Base-by-base conservation (phyloP, 2,329 filamentous ascomycete species). In the Colletotrichum coccodes region DNA sequence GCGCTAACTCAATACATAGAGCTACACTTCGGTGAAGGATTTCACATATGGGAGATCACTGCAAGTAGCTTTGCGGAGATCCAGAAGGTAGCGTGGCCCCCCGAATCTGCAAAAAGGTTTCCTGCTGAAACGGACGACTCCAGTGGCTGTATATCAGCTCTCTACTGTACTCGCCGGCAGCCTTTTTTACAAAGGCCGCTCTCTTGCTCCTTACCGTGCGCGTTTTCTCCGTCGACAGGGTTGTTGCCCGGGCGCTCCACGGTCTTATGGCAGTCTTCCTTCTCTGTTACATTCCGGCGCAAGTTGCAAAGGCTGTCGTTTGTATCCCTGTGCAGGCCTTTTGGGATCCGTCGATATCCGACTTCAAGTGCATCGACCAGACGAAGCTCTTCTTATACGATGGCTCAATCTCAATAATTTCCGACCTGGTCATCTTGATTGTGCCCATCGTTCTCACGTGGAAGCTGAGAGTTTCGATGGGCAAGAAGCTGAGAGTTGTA, bases 351-450 rank as follows among this genome's bases (percentile, higher is more conserved):
- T 66, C 34, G 8, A 49, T 56, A 16, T 4, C 16, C 18, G 21
- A 60, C 21, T 60, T 66, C 66, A 65, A 40, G 14, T 81, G 79
- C 70, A 71, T 81, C 34, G 67, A 79, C 30, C 74, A 79, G 53
- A 64, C 72, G 3, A 73, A 73, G 32, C 58, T 81, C 9, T 81
- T 80, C 63, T 71, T 77, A 5, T 73, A 75, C 23, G 79, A 81
- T 42, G 74, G 76, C 4, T 69, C 74, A 16, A 62, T 79, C 16
- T 76, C 75, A 32, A 73, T 77, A 32, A 40, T 79, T 12, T 79
- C 77, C n/a, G 79, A 81, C 68, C 61, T 77, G 16, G 71, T 77
- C 52, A 77, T 80, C 21, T 71, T 81, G 44, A 11, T 79, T 21
- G 63, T 81, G 3, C 79, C 79, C 8, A 69, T 79, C 8, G 72